Base-by-base conservation (phyloP, 2,329 filamentous ascomycete species). In the Alternaria arborescens region DNA sequence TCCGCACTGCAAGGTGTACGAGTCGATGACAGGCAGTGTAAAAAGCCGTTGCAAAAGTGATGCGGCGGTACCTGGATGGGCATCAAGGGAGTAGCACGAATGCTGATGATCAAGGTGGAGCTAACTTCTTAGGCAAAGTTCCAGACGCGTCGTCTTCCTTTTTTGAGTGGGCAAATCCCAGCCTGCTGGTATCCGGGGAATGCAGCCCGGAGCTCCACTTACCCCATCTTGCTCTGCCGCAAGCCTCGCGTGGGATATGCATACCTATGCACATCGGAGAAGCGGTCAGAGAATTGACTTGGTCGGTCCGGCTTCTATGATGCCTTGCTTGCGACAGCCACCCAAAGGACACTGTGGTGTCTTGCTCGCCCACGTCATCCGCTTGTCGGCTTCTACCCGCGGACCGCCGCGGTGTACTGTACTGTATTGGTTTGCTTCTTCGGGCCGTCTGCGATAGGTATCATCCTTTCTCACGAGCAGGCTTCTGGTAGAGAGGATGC, bases 231-330 rank as follows among this genome's bases (percentile, higher is more conserved):
- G 44, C 57, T 43, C 56, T 55, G 61, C 60, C 47, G 60, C 64
- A 65, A 64, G 68, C 68, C 64, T 64, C 69, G 69, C 67, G 70
- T 70, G 64, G 67, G 67, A 65, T 68, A 64, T 55, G 51, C 50
- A 60, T 61, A 47, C 36, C 30, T 22, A 55, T 60, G 61, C 60
- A 58, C 52, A 20, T 55, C 55, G 53, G 63, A 67, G 61, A 51
- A 67, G 70, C 70, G 70, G 70, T 71, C 70, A 72, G 67, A 66
- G 56, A 61, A 67, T 62, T 50, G 58, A 62, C 50, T 43, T 62
- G 60, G 56, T 58, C 59, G 43, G 62, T 52, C 61, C 55, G 46
- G 40, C 32, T 43, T 55, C 43, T 28, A 42, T 38, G 43, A 56
- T 34, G 44, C 60, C 64, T 59, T 61, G 54, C 58, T 65, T 67